Base-by-base conservation (phyloP, 768 basidiomycete species). In the Xanthoconium stramineum region DNA sequence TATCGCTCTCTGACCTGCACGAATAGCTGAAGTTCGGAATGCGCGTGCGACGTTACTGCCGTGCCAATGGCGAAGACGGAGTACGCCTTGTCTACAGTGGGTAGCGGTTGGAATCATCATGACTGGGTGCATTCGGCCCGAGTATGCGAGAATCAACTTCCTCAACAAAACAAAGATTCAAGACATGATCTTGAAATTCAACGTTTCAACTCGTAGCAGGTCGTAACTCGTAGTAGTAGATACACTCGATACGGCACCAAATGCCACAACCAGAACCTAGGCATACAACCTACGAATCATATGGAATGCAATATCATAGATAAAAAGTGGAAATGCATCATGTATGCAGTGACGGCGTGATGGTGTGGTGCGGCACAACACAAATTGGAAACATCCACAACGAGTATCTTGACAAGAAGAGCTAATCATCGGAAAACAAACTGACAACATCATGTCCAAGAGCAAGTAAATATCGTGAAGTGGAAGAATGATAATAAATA, bases 1-100 rank as follows among this genome's bases (percentile, higher is more conserved):
- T 42, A 91, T 71, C 11, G 88, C 89, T 56, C 89, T 83, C 67
- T 82, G 80, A 43, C 74, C 65, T 11, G 53, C 61, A 20, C 50
- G 24, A 46, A 65, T 37, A 1, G 71, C 64, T 3, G 78, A 71
- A 9, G 76, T 68, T 36, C 58, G 64, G 47, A 76, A 68, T n/a
- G 61, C 32, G 39, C 68, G 69, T 13, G 36, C 43, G 32, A 14
- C 20, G 17, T 15, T 49, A 10, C 19, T 35, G 9, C 29, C 14
- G 14, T 30, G 37, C 10, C 12, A n/a, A 44, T 14, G 30, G 29
- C 37, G 17, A 35, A 14, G 40, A 9, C 12, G 33, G 10, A 29
- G 20, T 9, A 29, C 51, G 12, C 33, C 24, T 32, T 12, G 35
- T 37, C 29, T 40, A 40, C 47, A 15, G 20, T 13, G 19, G 37